Evolutionary conservation across 345 rosid species (phyloP), one percentile per base, ranked within the genome.

Genomic region (Firmiana major): DNA sequence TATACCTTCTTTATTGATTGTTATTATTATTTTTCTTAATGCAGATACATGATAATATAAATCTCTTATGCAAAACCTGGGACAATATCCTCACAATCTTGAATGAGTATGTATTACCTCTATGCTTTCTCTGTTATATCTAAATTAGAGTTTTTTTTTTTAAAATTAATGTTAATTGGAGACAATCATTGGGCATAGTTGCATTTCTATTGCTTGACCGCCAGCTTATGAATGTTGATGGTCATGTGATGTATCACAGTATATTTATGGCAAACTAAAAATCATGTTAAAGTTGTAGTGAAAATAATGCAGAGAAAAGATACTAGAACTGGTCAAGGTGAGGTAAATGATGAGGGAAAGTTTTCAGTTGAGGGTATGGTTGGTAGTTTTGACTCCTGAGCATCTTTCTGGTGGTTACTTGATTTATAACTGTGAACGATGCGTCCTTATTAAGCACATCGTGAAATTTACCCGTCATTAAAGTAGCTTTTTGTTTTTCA

Each of bases 41-140:
- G 88, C 91, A 92, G 93, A 81, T 88, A 75, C 90, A 87, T 58
- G 93, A 91, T 59, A 91, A 91, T 58, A 59, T 88, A 65, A 86
- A 81, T 75, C 91, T 92, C 62, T 84, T 91, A 58, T 75, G 90
- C 88, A 88, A 83, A 89, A 79, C 86, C 19, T 82, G 95, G 77
- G 95, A 91, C 79, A 92, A 88, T 77, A 91, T 92, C 83, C 79
- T 87, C 31, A 57, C 91, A 10, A 82, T 91, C 82, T 77, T 92
- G 88, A 89, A 91, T 48, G 95, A 87, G 95, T 92, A 92, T 58
- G 82, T 72, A 34, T 38, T 63, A 16, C 53, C 70, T 79, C 49
- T 71, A 38, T 75, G 9, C 34, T 63, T 60, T 72, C 40, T 43
- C 9, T 62, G 51, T 57, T 67, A 63, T 79, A 40, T 60, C 53